Evolutionary conservation across 768 basidiomycete genomes (phyloP).

Genomic region (Hebeloma cylindrosporum): DNA sequence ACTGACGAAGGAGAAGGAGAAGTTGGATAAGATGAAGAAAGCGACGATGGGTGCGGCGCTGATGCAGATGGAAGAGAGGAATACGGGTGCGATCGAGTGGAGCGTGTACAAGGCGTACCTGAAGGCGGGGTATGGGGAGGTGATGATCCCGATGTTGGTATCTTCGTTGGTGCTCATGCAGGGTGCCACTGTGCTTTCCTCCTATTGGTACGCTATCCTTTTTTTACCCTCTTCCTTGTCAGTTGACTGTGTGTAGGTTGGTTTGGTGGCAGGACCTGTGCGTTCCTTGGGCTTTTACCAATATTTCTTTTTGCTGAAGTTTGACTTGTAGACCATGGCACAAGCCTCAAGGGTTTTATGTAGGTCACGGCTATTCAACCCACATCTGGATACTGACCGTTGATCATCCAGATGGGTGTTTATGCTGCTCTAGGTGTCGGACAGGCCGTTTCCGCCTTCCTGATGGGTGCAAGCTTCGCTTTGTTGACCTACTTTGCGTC

Average conservation of each 20-base stretch:
- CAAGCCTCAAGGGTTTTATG: constrained; percentile 67
- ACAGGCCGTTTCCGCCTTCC: constrained; percentile 67
- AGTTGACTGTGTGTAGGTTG: constrained; percentile 63
- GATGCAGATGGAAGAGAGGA: constrained; percentile 86
- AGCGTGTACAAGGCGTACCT: constrained; percentile 63
- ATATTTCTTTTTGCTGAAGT: constrained; percentile 13
- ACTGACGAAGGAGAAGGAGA: constrained; percentile 47
- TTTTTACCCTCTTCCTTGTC: background rate
- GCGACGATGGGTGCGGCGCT: constrained; percentile 48
- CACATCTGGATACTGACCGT: constrained; percentile 2
- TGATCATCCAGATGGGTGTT: constrained; percentile 63
- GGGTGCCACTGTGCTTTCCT: constrained; percentile 65
- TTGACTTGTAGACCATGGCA: constrained; percentile 50
- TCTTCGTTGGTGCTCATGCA: constrained; percentile 66
- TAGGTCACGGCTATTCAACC: constrained; percentile 33
- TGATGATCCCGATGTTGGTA: constrained; percentile 67
- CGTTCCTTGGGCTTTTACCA: background rate
- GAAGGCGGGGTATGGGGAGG: constrained; percentile 62
- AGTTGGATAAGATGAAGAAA: constrained; percentile 37
- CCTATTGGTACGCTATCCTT: constrained; percentile 58
- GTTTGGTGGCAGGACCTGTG: constrained; percentile 80
- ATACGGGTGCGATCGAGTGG: constrained; percentile 65
- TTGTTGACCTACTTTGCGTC: constrained; percentile 79
- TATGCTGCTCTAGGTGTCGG: constrained; percentile 73
- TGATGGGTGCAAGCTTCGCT: constrained; percentile 65